Conservation (phyloP, 768 basidiomycete genomes). For the Symmetrospora coprosmae region DNA sequence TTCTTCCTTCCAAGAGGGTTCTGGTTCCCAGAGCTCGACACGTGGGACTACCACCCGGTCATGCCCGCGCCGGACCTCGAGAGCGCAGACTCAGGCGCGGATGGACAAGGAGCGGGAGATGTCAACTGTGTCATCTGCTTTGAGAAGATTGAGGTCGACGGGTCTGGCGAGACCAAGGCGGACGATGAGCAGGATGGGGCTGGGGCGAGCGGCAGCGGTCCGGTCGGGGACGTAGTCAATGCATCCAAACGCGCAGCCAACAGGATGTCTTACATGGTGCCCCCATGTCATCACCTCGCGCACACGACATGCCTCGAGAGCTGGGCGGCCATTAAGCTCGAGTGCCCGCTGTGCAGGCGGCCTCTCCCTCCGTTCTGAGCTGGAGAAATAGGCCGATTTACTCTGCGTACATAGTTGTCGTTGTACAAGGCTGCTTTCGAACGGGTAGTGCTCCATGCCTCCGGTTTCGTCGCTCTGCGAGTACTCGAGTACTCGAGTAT, state of each 20-base stretch:
- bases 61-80: constrained; percentile 15
- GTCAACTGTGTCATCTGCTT: constrained; percentile 32
- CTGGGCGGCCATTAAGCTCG: constrained; percentile 28
- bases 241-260: background rate
- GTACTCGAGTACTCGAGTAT: too few relatives aligned
- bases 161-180: background rate
- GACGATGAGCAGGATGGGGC: background rate
- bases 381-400: too few relatives aligned
- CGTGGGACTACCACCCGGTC: constrained; percentile 31
- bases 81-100: background rate
- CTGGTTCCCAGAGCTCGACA: background rate
- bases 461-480: too few relatives aligned
- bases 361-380: constrained; percentile 16
- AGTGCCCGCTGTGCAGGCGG: constrained; percentile 17
- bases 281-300: constrained; percentile 31
- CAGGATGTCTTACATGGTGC: constrained; percentile 24
- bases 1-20: constrained; percentile 26
- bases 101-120: background rate
- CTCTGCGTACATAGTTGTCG: too few relatives aligned
- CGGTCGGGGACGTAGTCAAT: constrained; percentile 10
- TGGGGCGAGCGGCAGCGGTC: background rate
- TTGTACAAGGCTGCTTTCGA: too few relatives aligned
- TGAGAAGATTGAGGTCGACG: constrained; percentile 24
- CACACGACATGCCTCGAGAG: constrained; percentile 31
- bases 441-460: too few relatives aligned